Evolutionary conservation across 169 alveolate species (phyloP).

Genomic region (Plasmodium relictum): DNA sequence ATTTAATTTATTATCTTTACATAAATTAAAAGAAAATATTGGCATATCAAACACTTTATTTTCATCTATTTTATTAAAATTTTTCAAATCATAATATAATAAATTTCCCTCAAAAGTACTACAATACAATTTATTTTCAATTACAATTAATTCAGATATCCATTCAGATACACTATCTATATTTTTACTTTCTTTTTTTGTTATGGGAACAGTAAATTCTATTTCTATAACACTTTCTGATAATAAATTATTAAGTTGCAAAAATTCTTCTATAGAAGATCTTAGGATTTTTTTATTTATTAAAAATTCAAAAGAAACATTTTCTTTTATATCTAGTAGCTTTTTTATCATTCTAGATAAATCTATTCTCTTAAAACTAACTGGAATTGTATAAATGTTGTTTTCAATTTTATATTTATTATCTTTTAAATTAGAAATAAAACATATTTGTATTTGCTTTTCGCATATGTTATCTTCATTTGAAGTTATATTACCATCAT

Average conservation of each 20-base stretch:
- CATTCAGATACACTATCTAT: conserved; percentile 61
- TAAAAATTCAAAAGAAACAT: conserved; percentile 66
- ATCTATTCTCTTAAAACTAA: conserved; percentile 64
- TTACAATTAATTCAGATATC: conserved; percentile 55
- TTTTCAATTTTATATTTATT: conserved; percentile 62
- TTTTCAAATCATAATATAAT: conserved; percentile 53
- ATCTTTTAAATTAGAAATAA: conserved; percentile 28
- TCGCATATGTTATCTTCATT: background rate
- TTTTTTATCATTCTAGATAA: conserved; percentile 70
- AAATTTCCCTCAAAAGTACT: conserved; percentile 61
- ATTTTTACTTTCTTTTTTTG: conserved; percentile 46
- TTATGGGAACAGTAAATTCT: conserved; percentile 36
- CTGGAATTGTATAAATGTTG: conserved; percentile 58
- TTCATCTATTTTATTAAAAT: conserved; percentile 41
- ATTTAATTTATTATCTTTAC: conserved; percentile 15
- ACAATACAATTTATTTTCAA: conserved; percentile 36
- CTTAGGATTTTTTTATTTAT: conserved; percentile 70
- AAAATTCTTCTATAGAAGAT: conserved; percentile 63
- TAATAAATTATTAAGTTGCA: conserved; percentile 39
- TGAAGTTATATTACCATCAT: background rate
- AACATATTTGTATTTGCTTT: conserved; percentile 60
- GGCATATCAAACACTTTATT: conserved; percentile 18
- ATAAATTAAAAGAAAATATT: conserved; percentile 42
- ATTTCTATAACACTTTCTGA: conserved; percentile 49
- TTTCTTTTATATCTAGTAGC: conserved; percentile 47